Evolutionary conservation across 2,329 filamentous ascomycete genomes (phyloP).

Genomic region (Hymenoscyphus infarciens): DNA sequence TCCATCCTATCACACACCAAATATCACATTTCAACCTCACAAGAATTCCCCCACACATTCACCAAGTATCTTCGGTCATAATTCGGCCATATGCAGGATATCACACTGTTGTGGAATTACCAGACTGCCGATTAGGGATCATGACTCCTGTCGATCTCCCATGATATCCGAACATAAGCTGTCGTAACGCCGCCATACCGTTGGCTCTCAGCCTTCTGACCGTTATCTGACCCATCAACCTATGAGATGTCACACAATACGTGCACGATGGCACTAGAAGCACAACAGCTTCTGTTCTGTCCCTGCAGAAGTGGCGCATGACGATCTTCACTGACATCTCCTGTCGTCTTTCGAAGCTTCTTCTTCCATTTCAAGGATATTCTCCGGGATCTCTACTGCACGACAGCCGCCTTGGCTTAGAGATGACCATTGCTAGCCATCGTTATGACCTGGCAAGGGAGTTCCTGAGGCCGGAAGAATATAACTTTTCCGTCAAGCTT

Average conservation of each 20-base stretch:
- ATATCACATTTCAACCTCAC: background rate
- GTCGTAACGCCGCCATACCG: background rate
- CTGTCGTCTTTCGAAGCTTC: background rate
- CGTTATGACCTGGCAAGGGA: background rate
- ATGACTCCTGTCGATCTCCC: constrained; percentile 14
- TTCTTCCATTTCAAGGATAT: constrained; percentile 11
- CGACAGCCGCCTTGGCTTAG: constrained; percentile 1
- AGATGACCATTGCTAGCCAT: constrained; percentile 3
- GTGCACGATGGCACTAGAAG: background rate
- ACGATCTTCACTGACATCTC: background rate
- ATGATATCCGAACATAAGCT: background rate
- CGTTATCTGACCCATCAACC: constrained; percentile 10
- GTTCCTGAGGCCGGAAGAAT: background rate
- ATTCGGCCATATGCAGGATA: constrained; percentile 14
- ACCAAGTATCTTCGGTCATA: constrained; percentile 7
- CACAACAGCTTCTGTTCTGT: background rate
- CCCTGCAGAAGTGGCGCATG: constrained; percentile 6
- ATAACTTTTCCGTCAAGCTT: background rate
- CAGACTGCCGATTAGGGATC: constrained; percentile 5
- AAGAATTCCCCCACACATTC: background rate
- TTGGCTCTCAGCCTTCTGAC: constrained; percentile 12
- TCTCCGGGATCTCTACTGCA: constrained; percentile 4
- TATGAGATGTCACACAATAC: constrained; percentile 7
- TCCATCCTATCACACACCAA: background rate
- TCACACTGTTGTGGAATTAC: constrained; percentile 2